A percentile compares a stretch with the other conserved stretches of the same genome.
Conservation (phyloP, 176 grass and related monocot species). For the Chrysopogon serrulatus region DNA sequence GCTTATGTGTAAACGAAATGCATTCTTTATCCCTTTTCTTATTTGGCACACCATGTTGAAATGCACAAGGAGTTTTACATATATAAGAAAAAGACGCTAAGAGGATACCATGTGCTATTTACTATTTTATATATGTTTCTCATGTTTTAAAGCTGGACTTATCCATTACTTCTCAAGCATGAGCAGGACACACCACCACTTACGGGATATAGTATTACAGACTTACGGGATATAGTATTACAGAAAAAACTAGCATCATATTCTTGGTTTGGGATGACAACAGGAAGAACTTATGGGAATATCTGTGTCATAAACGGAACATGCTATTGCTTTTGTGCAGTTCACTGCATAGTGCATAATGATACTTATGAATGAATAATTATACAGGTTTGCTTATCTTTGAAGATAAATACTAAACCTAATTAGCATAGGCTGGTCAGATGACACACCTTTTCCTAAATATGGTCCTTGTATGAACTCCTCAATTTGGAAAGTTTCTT, state of each 20-base stretch:
- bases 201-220: too few relatives aligned
- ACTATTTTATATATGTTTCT: not conserved
- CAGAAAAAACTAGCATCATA: not conserved
- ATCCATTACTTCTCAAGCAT: not conserved
- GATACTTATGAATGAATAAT: not conserved
- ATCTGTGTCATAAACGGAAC: not conserved
- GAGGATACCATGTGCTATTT: not conserved
- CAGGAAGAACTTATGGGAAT: not conserved
- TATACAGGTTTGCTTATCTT: not conserved
- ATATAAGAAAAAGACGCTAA: not conserved
- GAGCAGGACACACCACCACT: not conserved
- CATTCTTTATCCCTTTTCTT: conserved; percentile 3
- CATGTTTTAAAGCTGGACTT: not conserved
- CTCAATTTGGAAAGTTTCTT: not conserved
- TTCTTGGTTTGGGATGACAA: conserved; percentile 4
- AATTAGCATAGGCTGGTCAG: not conserved
- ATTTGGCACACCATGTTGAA: not conserved
- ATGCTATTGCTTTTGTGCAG: not conserved
- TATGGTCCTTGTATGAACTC: not conserved
- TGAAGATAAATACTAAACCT: not conserved
- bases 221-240: too few relatives aligned
- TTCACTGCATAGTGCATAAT: not conserved
- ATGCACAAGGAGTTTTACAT: not conserved
- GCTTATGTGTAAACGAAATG: not conserved
- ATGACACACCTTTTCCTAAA: not conserved